Evolutionary conservation across 2,329 filamentous ascomycete species (phyloP).

Genomic region (Fusarium sp.): DNA sequence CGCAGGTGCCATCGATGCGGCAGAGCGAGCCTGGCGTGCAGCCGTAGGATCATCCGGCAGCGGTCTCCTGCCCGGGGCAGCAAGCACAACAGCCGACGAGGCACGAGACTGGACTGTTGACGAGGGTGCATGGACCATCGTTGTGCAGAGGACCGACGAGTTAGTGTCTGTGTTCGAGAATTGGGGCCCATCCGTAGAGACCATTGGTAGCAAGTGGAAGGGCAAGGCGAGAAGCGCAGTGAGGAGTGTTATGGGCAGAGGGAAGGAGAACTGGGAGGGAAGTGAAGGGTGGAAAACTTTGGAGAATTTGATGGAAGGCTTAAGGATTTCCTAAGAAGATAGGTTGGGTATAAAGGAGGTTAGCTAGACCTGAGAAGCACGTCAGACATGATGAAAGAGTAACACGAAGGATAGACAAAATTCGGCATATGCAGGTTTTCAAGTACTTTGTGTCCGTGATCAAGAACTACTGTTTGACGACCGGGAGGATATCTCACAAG

Average conservation of each 20-base stretch:
- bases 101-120: constrained; percentile 62
- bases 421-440: neutral
- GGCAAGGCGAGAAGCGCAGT: constrained; percentile 89
- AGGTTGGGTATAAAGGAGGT: neutral
- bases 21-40: constrained; percentile 91
- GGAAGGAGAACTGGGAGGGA: constrained; percentile 85
- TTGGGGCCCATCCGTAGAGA: constrained; percentile 73
- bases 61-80: constrained; percentile 60
- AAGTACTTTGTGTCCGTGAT: neutral
- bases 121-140: constrained; percentile 74
- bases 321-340: constrained; percentile 57
- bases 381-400: constrained; percentile 18
- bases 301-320: constrained; percentile 66
- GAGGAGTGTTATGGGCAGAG: constrained; percentile 84
- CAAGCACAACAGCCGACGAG: constrained; percentile 49
- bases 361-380: constrained; percentile 11
- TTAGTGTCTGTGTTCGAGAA: constrained; percentile 87
- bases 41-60: constrained; percentile 66
- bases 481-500: neutral
- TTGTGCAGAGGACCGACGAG: constrained; percentile 83
- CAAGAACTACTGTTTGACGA: neutral
- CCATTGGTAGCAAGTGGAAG: constrained; percentile 85
- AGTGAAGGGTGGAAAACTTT: constrained; percentile 75
- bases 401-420: constrained; percentile 3
- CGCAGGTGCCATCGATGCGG: constrained; percentile 79